Percentiles rank a stretch among this genome's conserved stretches.
These are phyloP conservation scores for Geosmithia morbida DNA, from an alignment of 2,329 filamentous ascomycete species.

Conservation along the genomic window DNA sequence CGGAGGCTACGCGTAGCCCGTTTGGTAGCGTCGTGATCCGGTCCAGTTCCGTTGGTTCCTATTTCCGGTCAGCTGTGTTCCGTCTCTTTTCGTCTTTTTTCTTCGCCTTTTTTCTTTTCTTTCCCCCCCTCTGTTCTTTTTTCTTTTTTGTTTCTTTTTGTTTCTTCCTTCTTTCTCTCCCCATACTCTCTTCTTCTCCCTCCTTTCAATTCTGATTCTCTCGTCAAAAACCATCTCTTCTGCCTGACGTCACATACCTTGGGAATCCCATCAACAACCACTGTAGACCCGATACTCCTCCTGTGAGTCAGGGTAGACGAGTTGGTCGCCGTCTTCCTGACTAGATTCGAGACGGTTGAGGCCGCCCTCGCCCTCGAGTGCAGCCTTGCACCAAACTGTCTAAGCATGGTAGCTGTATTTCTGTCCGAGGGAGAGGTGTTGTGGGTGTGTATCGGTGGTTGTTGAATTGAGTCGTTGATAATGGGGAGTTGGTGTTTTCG, in stretches of 20 bases:
- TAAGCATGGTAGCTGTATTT: constrained; percentile 15
- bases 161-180: no score
- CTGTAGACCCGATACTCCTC: constrained; percentile 3
- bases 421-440: background rate
- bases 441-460: background rate
- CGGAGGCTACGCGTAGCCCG: constrained; percentile 86
- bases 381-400: constrained; percentile 18
- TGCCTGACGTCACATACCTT: constrained; percentile 11
- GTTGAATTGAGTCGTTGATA: background rate
- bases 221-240: no score
- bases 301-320: no score
- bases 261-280: constrained; percentile 19
- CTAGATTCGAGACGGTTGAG: constrained; percentile 9
- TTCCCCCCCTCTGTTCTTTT: background rate
- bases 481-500: background rate
- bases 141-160: no score
- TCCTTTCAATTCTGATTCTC: no score
- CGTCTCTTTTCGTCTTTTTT: background rate
- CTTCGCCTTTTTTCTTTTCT: no score
- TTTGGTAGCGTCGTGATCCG: constrained; percentile 80
- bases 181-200: no score
- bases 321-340: constrained; percentile 6
- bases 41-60: constrained; percentile 75
- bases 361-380: constrained; percentile 10
- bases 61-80: background rate